These are phyloP conservation scores for Boletus rubroflammeus DNA, from an alignment of 768 basidiomycete species.

Conservation along the genomic window DNA sequence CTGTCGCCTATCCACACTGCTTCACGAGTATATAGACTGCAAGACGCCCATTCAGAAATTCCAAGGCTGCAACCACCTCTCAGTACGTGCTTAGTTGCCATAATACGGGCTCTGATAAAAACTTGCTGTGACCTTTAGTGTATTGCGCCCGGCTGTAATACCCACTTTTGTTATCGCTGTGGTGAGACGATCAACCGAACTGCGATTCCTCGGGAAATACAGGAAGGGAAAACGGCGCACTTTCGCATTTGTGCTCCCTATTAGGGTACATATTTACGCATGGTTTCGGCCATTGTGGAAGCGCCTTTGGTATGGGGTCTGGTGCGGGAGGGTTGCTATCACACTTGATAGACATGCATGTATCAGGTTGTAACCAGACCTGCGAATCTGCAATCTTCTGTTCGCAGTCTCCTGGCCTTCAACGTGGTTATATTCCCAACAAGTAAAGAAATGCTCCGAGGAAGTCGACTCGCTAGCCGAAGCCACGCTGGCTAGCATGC, in stretches of 20 bases:
- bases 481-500: not conserved
- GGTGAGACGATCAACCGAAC: conserved; percentile 44
- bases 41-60: conserved; percentile 49
- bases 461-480: not conserved
- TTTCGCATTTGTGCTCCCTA: conserved; percentile 29
- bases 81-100: conserved; percentile 34
- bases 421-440: too few species aligned
- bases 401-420: not conserved
- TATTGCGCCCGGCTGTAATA: conserved; percentile 54
- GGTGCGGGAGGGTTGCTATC: not conserved
- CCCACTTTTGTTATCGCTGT: conserved; percentile 54
- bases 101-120: not conserved
- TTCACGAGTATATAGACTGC: conserved; percentile 33
- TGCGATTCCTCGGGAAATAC: conserved; percentile 32
- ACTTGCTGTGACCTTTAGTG: conserved; percentile 35
- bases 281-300: too few species aligned
- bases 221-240: conserved; percentile 31
- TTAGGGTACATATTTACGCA: conserved; percentile 5
- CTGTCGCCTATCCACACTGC: not conserved
- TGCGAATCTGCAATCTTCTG: not conserved
- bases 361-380: not conserved
- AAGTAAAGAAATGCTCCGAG: too few species aligned
- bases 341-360: not conserved
- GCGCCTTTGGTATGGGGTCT: not conserved
- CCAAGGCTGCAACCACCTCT: conserved; percentile 57